phyloP scores from a whole-genome alignment of 441 rosid genomes.

The Gossypium trilobum region DNA sequence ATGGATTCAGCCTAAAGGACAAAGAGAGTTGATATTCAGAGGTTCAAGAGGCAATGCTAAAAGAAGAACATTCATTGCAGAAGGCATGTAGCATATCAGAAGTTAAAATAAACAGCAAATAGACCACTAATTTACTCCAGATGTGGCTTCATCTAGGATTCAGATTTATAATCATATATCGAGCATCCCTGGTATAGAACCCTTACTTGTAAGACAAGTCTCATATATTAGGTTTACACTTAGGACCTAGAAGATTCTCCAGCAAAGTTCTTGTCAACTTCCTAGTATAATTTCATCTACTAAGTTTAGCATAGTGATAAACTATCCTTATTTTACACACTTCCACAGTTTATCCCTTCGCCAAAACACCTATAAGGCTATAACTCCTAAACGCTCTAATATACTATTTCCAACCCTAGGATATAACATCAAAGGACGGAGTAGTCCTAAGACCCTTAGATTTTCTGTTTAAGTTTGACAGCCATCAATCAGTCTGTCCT shows the following conservation, averaged over 20 bases:
- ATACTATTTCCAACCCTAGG: not conserved
- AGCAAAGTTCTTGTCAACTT: not conserved
- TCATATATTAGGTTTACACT: not conserved
- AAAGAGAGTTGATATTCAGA: slow-evolving; percentile 6
- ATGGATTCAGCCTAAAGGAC: slow-evolving; percentile 83
- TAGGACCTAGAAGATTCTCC: slow-evolving; percentile 1
- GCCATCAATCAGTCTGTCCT: not conserved
- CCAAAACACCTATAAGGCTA: not conserved
- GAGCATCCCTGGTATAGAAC: not conserved
- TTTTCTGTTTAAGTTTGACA: not conserved
- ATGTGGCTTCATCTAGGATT: not conserved
- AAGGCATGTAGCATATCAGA: slow-evolving; percentile 8
- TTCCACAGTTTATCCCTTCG: not conserved
- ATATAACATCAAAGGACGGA: slow-evolving; percentile 1
- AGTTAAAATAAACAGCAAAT: not conserved
- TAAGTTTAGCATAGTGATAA: not conserved
- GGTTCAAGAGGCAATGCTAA: not conserved
- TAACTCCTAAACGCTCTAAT: not conserved
- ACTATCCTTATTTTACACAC: slow-evolving; percentile 2
- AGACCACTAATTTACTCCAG: not conserved
- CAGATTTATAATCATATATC: not conserved
- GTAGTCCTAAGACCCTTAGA: not conserved
- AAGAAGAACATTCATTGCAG: slow-evolving; percentile 7
- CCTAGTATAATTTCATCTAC: not conserved
- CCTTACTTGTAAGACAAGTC: not conserved